Evolutionary conservation across 2,329 filamentous ascomycete species (phyloP), one percentile per base, ranked within the genome.

Genomic region (Pseudopyrenochaeta lycopersici): DNA sequence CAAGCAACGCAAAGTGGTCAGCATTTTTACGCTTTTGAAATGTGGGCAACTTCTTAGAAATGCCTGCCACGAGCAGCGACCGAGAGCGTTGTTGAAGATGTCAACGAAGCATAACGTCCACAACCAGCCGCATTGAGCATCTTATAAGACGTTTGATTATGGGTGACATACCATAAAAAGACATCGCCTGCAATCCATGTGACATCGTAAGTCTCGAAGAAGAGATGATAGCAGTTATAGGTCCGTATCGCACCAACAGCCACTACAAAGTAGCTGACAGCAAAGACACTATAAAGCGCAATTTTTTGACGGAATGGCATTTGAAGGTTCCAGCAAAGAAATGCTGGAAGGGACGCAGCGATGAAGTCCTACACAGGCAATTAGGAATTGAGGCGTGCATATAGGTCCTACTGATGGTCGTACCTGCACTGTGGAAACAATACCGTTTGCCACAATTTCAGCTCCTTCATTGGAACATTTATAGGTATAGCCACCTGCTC

Each of bases 191-290:
- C 49, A 2, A 42, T 36, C 65, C 65, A 70, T 4, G 67, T 66
- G 2, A 66, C 57, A 49, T 68, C 65, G 41, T 67, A 68, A 2
- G 67, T 64, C 10, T 55, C 46, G 41, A 59, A 70, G 54, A 67
- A 70, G 9, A 68, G 46, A 14, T 46, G 35, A 38, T 60, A 67
- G 6, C 45, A 48, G 17, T 36, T 53, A 29, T 64, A 62, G 0
- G 58, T 48, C 32, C 66, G 59, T 27, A 66, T 10, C 4, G 45
- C 55, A 5, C 59, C 63, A 15, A 66, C 18, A 3, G 49, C 58
- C 14, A 62, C 61, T 18, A 51, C 54, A 14, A 38, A 39, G 32
- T 67, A 69, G 31, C 58, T 60, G 21, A 66, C 54, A 1, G 63
- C 63, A 36, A 68, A 67, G 23, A 68, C 52, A 17, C 58, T 45